These are phyloP conservation scores for Akanthomyces dipterigenus DNA, from an alignment of 2,329 filamentous ascomycete genomes.

Conservation along the genomic window DNA sequence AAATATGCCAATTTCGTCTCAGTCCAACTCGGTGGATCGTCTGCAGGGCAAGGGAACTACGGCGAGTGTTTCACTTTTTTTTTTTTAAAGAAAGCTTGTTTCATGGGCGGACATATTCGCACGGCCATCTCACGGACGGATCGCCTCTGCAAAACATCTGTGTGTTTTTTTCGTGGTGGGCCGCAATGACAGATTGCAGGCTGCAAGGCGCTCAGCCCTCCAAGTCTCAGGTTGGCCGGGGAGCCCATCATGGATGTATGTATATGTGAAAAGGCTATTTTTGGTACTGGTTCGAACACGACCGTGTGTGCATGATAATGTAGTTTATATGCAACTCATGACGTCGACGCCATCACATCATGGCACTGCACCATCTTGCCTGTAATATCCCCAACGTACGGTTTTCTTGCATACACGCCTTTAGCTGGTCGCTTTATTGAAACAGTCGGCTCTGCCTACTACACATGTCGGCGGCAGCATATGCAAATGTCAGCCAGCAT, in stretches of 20 bases:
- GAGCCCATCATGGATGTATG: not conserved
- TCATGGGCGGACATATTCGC: not conserved
- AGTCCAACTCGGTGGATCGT: not conserved
- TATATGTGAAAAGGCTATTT: not conserved
- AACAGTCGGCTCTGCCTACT: too few relatives aligned
- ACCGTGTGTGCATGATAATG: not conserved
- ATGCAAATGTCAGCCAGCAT: too few relatives aligned
- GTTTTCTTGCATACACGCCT: too few relatives aligned
- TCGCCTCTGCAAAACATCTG: not conserved
- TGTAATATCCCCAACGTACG: too few relatives aligned
- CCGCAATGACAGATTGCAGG: not conserved
- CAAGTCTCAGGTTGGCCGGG: not conserved
- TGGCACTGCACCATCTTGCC: too few relatives aligned
- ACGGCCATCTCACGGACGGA: not conserved
- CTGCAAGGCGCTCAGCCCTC: not conserved
- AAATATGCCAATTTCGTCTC: not conserved
- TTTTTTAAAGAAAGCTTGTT: constrained; percentile 6
- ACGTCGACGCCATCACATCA: not conserved
- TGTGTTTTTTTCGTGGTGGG: not conserved
- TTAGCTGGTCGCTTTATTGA: too few relatives aligned
- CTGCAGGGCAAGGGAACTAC: not conserved
- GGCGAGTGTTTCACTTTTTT: not conserved
- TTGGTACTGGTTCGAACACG: not conserved
- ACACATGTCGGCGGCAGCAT: too few relatives aligned
- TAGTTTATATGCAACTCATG: not conserved